These are phyloP conservation scores for Baorangia bicolor DNA, from an alignment of 768 basidiomycete species.

Conservation along the genomic window DNA sequence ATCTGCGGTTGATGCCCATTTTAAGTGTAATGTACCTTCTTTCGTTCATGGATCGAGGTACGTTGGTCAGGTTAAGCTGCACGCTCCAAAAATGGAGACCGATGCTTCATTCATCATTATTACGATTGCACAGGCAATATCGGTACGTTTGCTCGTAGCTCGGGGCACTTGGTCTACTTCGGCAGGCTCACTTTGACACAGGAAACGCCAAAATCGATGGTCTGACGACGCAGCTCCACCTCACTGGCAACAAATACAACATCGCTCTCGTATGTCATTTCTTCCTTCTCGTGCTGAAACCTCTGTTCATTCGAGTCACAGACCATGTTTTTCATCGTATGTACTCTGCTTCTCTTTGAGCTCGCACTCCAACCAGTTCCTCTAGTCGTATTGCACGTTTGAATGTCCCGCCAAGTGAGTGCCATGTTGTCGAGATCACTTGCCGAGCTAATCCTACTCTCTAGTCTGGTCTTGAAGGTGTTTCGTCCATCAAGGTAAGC, in stretches of 20 bases:
- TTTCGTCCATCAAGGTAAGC: slow-evolving; percentile 61
- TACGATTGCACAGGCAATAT: slow-evolving; percentile 47
- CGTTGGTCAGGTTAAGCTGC: slow-evolving; percentile 3
- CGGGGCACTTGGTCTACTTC: not conserved
- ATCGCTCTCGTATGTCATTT: slow-evolving; percentile 53
- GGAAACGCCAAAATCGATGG: slow-evolving; percentile 72
- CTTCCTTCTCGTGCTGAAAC: not conserved
- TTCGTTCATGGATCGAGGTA: slow-evolving; percentile 64
- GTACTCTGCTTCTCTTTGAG: slow-evolving; percentile 17
- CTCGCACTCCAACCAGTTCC: not conserved
- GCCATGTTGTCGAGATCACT: not conserved
- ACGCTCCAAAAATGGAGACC: not conserved
- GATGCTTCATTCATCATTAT: not conserved
- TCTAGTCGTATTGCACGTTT: slow-evolving; percentile 38
- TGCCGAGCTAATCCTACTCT: not conserved
- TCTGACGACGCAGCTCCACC: slow-evolving; percentile 50
- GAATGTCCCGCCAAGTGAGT: slow-evolving; percentile 69
- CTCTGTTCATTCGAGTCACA: slow-evolving; percentile 20
- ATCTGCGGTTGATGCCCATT: slow-evolving; percentile 56
- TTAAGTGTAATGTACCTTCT: slow-evolving; percentile 59
- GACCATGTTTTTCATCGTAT: slow-evolving; percentile 72
- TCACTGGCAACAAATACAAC: slow-evolving; percentile 62
- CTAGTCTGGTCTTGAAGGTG: slow-evolving; percentile 48
- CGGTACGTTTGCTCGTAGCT: slow-evolving; percentile 34
- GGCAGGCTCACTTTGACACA: not conserved